Conservation (phyloP, 2,329 filamentous ascomycete species). For the Elsinoe perseae region DNA sequence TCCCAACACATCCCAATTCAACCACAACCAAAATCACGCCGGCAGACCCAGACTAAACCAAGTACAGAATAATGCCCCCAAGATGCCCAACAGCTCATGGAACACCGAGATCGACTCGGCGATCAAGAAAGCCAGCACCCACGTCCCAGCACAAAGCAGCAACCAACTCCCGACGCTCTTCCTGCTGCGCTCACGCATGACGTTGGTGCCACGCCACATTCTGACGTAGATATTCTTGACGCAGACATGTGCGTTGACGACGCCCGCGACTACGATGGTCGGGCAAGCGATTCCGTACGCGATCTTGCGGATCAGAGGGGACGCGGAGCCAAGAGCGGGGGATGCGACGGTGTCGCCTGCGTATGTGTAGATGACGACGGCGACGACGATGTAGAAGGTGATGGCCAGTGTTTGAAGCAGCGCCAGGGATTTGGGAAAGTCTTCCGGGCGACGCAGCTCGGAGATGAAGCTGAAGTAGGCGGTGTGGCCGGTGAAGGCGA, state of each 20-base stretch:
- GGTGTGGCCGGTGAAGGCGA: slow-evolving; percentile 34
- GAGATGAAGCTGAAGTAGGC: slow-evolving; percentile 57
- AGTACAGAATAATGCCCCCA: slow-evolving; percentile 53
- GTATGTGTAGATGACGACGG: slow-evolving; percentile 59
- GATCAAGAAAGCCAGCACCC: slow-evolving; percentile 59
- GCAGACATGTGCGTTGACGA: slow-evolving; percentile 61
- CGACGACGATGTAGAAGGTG: slow-evolving; percentile 55
- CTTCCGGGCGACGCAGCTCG: slow-evolving; percentile 54
- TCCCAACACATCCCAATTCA: slow-evolving; percentile 35
- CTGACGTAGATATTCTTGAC: slow-evolving; percentile 59
- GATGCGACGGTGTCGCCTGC: slow-evolving; percentile 54
- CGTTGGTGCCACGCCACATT: slow-evolving; percentile 49
- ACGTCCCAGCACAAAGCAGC: slow-evolving; percentile 47
- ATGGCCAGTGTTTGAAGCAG: slow-evolving; percentile 54
- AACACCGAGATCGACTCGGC: slow-evolving; percentile 64
- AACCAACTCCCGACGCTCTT: slow-evolving; percentile 50
- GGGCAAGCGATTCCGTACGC: slow-evolving; percentile 64
- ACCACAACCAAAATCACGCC: slow-evolving; percentile 18
- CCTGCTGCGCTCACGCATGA: slow-evolving; percentile 29
- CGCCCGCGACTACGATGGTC: slow-evolving; percentile 63
- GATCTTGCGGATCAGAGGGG: slow-evolving; percentile 49
- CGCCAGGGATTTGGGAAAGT: slow-evolving; percentile 56
- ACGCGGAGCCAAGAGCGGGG: slow-evolving; percentile 57
- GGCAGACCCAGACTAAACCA: slow-evolving; percentile 49
- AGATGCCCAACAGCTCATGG: slow-evolving; percentile 56